A percentile compares a stretch with the other conserved stretches of the same genome.
Conservation (phyloP, 2,329 filamentous ascomycete species). For the Epichloe aotearoae region DNA sequence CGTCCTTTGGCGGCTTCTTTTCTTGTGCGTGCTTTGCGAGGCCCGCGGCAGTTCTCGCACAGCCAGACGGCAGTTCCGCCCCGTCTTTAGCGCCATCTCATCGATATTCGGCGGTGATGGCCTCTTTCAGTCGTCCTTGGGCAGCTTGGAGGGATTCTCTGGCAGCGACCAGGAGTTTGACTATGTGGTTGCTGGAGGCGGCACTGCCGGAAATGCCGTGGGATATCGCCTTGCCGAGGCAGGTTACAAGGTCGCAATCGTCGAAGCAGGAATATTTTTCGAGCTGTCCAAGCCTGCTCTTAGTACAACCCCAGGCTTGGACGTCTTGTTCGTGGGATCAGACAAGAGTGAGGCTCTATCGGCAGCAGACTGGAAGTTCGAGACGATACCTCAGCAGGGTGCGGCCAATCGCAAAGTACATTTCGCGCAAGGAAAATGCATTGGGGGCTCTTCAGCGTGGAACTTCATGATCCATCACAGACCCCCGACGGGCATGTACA, state of each 20-base stretch:
- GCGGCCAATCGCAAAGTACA: slow-evolving; percentile 17
- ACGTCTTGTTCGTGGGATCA: slow-evolving; percentile 10
- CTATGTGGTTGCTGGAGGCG: slow-evolving; percentile 14
- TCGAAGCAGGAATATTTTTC: slow-evolving; percentile 24
- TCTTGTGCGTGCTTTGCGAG: no score
- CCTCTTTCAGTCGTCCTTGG: no score
- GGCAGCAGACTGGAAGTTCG: slow-evolving; percentile 17
- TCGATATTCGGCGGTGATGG: no score
- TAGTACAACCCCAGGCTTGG: slow-evolving; percentile 12
- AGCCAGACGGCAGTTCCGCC: no score
- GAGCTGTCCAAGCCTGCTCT: slow-evolving; percentile 18
- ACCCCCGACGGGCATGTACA: slow-evolving; percentile 17
- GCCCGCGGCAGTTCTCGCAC: no score
- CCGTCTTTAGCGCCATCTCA: no score
- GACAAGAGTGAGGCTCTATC: slow-evolving; percentile 11
- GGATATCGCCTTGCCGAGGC: slow-evolving; percentile 21
- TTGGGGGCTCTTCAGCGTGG: slow-evolving; percentile 25
- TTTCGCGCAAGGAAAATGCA: slow-evolving; percentile 23
- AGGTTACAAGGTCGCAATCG: slow-evolving; percentile 20
- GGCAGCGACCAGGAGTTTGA: no score
- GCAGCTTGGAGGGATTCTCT: no score
- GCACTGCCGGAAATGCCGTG: slow-evolving; percentile 23
- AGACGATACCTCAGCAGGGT: slow-evolving; percentile 13
- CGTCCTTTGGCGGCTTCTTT: no score
- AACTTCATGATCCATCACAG: slow-evolving; percentile 24